These are phyloP conservation scores for Periglandula ipomoeae DNA, from an alignment of 2,329 filamentous ascomycete genomes.

Conservation along the genomic window DNA sequence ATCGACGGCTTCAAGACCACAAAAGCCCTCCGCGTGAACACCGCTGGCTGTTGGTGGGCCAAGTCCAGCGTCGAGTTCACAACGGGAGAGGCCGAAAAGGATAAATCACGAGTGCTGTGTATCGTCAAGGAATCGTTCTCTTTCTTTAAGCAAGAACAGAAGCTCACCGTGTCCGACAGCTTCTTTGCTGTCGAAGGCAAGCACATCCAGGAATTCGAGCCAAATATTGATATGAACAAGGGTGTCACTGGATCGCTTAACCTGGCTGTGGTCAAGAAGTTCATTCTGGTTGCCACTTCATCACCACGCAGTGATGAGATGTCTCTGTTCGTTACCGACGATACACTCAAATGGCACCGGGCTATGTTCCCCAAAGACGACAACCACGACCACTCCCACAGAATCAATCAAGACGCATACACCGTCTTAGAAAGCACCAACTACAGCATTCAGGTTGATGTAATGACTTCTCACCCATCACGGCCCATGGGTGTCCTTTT, in stretches of 20 bases:
- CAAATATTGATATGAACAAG: conserved; percentile 62
- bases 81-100: conserved; percentile 54
- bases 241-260: conserved; percentile 73
- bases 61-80: conserved; percentile 66
- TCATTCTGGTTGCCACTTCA: conserved; percentile 72
- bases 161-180: conserved; percentile 71
- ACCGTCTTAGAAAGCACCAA: conserved; percentile 93
- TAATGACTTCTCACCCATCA: conserved; percentile 59
- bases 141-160: conserved; percentile 62
- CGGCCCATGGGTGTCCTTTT: conserved; percentile 80
- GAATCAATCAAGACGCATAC: conserved; percentile 73
- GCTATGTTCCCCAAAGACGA: conserved; percentile 81
- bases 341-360: conserved; percentile 80
- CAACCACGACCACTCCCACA: conserved; percentile 58
- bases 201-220: conserved; percentile 58
- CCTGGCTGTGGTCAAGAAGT: conserved; percentile 77
- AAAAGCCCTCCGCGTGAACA: conserved; percentile 56
- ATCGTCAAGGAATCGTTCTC: conserved; percentile 67
- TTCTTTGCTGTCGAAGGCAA: conserved; percentile 56
- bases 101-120: conserved; percentile 69
- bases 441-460: conserved; percentile 95
- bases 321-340: conserved; percentile 80
- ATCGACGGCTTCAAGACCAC: conserved; percentile 72
- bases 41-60: conserved; percentile 80
- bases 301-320: conserved; percentile 79